Evolutionary conservation across 352 stramenopile species (phyloP).

Genomic region (Achlya hypogyna): DNA sequence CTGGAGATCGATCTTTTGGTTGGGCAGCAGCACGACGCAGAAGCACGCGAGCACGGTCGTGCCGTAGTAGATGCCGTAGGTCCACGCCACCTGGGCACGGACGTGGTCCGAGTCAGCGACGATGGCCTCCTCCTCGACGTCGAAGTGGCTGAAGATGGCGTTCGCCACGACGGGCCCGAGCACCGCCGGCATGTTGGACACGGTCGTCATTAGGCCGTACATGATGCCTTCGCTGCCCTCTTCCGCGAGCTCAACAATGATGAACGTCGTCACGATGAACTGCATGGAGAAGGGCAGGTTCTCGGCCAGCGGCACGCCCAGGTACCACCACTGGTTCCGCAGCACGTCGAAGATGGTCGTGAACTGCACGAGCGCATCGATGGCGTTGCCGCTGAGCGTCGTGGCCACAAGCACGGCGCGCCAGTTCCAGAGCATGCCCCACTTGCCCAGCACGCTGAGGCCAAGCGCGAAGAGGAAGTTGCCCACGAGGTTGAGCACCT

Average conservation of each 20-base stretch:
- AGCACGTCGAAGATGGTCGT: constrained; percentile 49
- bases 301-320: constrained; percentile 39
- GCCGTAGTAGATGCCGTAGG: constrained; percentile 29
- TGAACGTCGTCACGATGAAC: constrained; percentile 24
- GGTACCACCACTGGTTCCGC: constrained; percentile 40
- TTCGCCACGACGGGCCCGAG: constrained; percentile 34
- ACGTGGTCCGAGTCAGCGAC: constrained; percentile 24
- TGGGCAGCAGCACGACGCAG: constrained; percentile 36
- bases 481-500: constrained; percentile 36
- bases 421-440: constrained; percentile 48
- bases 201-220: constrained; percentile 30
- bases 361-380: constrained; percentile 34
- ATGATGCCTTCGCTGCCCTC: constrained; percentile 30
- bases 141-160: constrained; percentile 32
- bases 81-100: constrained; percentile 26
- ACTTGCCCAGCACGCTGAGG: constrained; percentile 36
- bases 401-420: constrained; percentile 29
- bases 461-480: constrained; percentile 31
- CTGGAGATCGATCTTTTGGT: constrained; percentile 25
- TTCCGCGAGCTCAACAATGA: constrained; percentile 29
- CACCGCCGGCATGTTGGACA: constrained; percentile 24
- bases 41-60: constrained; percentile 33
- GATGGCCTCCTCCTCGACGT: constrained; percentile 26
- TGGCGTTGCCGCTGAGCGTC: constrained; percentile 30
- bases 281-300: constrained; percentile 33